Evolutionary conservation across 345 rosid genomes (phyloP), one percentile per base, ranked within the genome.

Genomic region (Eucalyptus brandiana): DNA sequence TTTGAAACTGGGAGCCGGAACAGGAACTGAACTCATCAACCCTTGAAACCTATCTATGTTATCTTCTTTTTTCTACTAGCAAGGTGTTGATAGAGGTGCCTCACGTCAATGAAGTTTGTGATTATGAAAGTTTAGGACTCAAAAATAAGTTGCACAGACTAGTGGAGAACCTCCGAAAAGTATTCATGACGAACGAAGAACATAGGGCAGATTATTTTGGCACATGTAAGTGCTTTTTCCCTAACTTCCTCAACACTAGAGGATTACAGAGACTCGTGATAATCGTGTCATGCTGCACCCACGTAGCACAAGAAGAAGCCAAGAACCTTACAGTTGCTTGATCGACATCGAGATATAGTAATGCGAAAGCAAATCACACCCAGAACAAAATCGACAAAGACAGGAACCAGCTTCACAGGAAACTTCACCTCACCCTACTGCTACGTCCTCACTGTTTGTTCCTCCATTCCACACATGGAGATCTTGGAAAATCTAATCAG

Each of bases 351-450:
- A 17, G 34, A 32, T 8, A 32, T 5, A 32, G 32, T 12, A 15
- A 40, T 37, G 83, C 45, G 14, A 3, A 19, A 72, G 26, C 83
- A 72, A 72, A 56, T 56, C 62, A 37, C 85, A 11, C 72, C 30
- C 13, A 15, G 86, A 87, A 76, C 10, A 42, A 21, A 7, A 67
- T 34, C 44, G 37, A 53, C 18, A 19, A 37, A 19, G 50, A 67
- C 65, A 51, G 32, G 45, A 89, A 65, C 62, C 50, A 89, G 87
- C 65, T 80, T 62, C 80, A 81, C 37, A 48, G 86, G 72, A 86
- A 54, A 53, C 87, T 80, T 87, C 88, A 56, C 81, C 19, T 95
- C 89, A 94, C 93, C 92, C 95, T 7, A 95, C 89, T 83, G 95
- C 95, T 18, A 89, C 90, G 87, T 93, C 92, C 65, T 89, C 93